Conservation (phyloP, 2,329 filamentous ascomycete genomes). For the Exserohilum turcica region DNA sequence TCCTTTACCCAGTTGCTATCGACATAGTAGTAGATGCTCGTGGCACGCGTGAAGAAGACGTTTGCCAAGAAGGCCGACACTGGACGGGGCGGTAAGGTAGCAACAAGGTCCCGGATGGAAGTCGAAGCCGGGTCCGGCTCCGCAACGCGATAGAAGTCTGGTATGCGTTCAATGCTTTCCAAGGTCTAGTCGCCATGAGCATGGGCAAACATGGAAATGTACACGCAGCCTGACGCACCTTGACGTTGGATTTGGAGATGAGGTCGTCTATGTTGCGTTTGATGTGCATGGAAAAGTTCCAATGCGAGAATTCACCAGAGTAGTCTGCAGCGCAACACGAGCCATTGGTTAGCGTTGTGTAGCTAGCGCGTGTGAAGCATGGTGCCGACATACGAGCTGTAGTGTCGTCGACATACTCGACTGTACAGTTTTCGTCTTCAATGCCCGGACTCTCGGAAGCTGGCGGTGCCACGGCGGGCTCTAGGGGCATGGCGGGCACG, state of each 20-base stretch:
- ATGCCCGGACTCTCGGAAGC: slow-evolving; percentile 12
- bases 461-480: background rate
- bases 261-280: slow-evolving; percentile 19
- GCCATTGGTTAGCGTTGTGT: background rate
- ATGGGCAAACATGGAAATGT: background rate
- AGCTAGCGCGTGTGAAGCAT: background rate
- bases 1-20: slow-evolving; percentile 50
- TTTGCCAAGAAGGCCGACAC: slow-evolving; percentile 50
- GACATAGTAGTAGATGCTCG: slow-evolving; percentile 53
- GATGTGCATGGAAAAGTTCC: slow-evolving; percentile 23
- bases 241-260: slow-evolving; percentile 13
- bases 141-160: slow-evolving; percentile 16
- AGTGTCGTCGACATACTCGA: slow-evolving; percentile 13
- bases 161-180: slow-evolving; percentile 6
- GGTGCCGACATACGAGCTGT: slow-evolving; percentile 11
- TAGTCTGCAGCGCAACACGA: slow-evolving; percentile 12
- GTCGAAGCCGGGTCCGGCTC: slow-evolving; percentile 13
- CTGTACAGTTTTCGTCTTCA: slow-evolving; percentile 12
- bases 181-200: slow-evolving; percentile 2
- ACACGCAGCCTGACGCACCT: background rate
- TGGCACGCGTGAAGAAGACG: slow-evolving; percentile 52
- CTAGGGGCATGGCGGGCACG: background rate
- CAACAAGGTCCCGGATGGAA: slow-evolving; percentile 13
- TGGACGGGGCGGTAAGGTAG: slow-evolving; percentile 12
- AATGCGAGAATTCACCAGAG: slow-evolving; percentile 25